Percentiles rank a stretch among this genome's conserved stretches.
phyloP scores from a whole-genome alignment of 495 filamentous ascomycete species.

The Penicillium waksmanii region DNA sequence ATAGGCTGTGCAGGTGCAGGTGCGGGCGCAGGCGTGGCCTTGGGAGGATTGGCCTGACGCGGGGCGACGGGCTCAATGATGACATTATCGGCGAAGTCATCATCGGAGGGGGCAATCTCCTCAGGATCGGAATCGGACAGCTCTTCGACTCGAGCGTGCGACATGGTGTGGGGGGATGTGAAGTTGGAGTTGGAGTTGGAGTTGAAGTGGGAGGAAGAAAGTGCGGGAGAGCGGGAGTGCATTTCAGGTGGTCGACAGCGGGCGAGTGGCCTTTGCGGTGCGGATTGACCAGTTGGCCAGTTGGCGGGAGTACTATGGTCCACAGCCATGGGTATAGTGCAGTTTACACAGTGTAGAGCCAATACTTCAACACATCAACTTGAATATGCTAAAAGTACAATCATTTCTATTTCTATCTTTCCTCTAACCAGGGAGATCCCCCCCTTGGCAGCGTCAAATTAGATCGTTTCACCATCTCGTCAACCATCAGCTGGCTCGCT shows the following conservation, averaged over 20 bases:
- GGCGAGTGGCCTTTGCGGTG: neutral
- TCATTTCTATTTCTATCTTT: neutral
- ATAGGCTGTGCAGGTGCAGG: conserved; percentile 5
- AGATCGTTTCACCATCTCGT: conserved; percentile 27
- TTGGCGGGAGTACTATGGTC: neutral
- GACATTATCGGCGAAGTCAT: conserved; percentile 51
- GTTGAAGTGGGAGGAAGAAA: conserved; percentile 15
- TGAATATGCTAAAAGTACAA: neutral
- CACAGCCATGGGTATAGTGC: no score
- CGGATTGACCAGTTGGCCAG: conserved; percentile 12
- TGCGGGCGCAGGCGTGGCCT: neutral
- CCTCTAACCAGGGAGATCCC: neutral
- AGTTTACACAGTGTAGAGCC: neutral
- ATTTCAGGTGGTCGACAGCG: no score
- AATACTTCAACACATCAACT: neutral
- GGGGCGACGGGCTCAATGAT: conserved; percentile 44
- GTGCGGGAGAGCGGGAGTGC: conserved; percentile 15
- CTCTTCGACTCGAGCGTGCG: conserved; percentile 86
- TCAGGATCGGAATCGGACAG: conserved; percentile 77
- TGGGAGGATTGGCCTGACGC: conserved; percentile 18
- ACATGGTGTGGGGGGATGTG: conserved; percentile 58
- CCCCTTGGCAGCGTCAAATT: neutral
- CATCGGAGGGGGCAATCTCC: conserved; percentile 75
- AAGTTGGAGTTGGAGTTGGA: conserved; percentile 1
- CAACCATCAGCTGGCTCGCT: conserved; percentile 45